Percentiles rank a stretch among this genome's conserved stretches.
Evolutionary conservation across 1,284 basidiomycete species (phyloP).

Genomic region (Cerioporus squamosus): DNA sequence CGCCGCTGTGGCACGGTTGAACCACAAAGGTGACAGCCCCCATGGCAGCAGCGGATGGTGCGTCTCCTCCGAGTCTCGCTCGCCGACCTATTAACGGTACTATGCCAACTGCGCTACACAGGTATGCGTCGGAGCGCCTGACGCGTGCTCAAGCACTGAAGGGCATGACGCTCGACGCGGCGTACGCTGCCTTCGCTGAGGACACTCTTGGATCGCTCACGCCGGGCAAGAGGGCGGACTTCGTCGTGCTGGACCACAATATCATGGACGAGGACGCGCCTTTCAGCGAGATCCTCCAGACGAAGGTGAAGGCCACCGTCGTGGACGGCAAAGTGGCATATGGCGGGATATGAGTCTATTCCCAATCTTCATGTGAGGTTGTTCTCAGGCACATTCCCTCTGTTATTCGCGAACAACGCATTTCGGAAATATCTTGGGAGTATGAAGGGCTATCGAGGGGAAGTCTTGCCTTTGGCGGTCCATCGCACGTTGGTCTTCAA

Average conservation of each 20-base stretch:
- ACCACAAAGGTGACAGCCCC: conserved; percentile 74
- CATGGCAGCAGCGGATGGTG: conserved; percentile 85
- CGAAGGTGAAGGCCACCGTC: conserved; percentile 64
- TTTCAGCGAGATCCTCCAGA: conserved; percentile 55
- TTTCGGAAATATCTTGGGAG: too few species aligned
- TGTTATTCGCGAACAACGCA: too few species aligned
- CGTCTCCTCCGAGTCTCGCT: conserved; percentile 22
- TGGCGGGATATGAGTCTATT: conserved; percentile 41
- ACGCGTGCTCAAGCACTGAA: conserved; percentile 77
- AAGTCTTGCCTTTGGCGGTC: too few species aligned
- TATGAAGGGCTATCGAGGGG: too few species aligned
- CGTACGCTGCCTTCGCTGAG: conserved; percentile 86
- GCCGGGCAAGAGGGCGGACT: conserved; percentile 84
- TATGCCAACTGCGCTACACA: conserved; percentile 31
- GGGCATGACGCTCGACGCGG: conserved; percentile 88
- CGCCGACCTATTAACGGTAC: neutral
- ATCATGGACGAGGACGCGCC: conserved; percentile 66
- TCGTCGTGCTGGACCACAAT: conserved; percentile 80
- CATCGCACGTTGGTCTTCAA: too few species aligned
- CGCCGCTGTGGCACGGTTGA: conserved; percentile 80
- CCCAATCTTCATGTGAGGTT: too few species aligned
- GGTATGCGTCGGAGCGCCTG: conserved; percentile 75
- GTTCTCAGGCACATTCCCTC: too few species aligned
- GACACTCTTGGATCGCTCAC: conserved; percentile 68
- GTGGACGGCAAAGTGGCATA: conserved; percentile 77